Evolutionary conservation across 305 asterid species (phyloP).

Genomic region (Fraxinus sp.): DNA sequence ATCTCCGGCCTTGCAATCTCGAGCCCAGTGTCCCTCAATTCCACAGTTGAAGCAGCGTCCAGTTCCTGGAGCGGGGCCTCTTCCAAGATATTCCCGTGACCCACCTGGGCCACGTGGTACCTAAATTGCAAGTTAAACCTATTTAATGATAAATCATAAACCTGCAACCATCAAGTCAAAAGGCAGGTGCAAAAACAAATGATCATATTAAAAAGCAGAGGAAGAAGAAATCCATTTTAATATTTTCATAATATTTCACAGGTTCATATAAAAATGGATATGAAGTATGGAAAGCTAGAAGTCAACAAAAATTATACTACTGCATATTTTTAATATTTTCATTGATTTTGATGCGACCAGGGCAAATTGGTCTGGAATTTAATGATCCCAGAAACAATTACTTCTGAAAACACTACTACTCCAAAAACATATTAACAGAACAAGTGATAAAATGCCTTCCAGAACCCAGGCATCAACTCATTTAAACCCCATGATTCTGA

Average conservation of each 20-base stretch:
- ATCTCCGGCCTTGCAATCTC: slow-evolving; percentile 98
- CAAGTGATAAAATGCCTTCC: background rate
- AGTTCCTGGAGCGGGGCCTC: slow-evolving; percentile 94
- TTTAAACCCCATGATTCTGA: background rate
- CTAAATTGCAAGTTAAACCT: slow-evolving; percentile 32
- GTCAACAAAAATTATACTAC: background rate
- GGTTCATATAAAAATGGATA: background rate
- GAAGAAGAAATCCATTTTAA: background rate
- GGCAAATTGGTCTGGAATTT: background rate
- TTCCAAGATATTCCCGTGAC: slow-evolving; percentile 71
- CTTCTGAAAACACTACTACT: background rate
- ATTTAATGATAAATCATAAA: background rate
- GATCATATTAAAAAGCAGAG: background rate
- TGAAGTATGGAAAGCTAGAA: background rate
- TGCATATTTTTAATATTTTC: background rate
- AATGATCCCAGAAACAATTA: background rate
- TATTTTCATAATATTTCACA: background rate
- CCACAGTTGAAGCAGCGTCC: slow-evolving; percentile 99
- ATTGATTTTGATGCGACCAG: background rate
- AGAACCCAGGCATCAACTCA: background rate
- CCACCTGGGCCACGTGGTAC: slow-evolving; percentile 98
- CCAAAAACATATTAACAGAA: background rate
- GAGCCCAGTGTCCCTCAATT: slow-evolving; percentile 98
- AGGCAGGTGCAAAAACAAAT: background rate
- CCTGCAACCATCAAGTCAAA: background rate